These are phyloP conservation scores for Conticribra weissflogii DNA, from an alignment of 108 stramenopile genomes.

Conservation along the genomic window DNA sequence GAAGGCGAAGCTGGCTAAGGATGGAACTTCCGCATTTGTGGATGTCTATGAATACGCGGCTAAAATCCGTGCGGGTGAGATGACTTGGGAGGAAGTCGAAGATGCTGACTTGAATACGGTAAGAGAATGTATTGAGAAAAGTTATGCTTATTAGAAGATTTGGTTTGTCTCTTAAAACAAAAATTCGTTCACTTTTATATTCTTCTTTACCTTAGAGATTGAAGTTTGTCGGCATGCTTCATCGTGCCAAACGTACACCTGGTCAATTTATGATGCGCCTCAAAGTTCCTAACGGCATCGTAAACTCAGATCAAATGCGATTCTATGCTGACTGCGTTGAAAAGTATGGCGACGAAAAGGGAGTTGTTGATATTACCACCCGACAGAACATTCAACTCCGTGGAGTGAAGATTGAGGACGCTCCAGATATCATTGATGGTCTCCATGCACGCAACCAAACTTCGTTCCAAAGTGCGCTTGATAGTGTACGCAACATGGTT, in stretches of 20 bases:
- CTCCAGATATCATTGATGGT: slow-evolving; percentile 85
- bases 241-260: slow-evolving; percentile 91
- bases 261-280: slow-evolving; percentile 96
- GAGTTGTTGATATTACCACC: slow-evolving; percentile 94
- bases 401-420: slow-evolving; percentile 91
- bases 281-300: slow-evolving; percentile 92
- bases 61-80: slow-evolving; percentile 79
- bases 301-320: slow-evolving; percentile 89
- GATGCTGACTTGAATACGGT: slow-evolving; percentile 83
- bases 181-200: too few species aligned
- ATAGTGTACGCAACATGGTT: slow-evolving; percentile 94
- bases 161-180: too few species aligned
- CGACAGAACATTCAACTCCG: slow-evolving; percentile 92
- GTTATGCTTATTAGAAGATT: too few species aligned
- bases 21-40: slow-evolving; percentile 78
- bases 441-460: slow-evolving; percentile 88
- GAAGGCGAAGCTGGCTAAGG: slow-evolving; percentile 82
- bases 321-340: slow-evolving; percentile 85
- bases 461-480: slow-evolving; percentile 86
- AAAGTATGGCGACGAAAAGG: slow-evolving; percentile 81
- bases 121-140: slow-evolving; percentile 24
- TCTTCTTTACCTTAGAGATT: too few species aligned
- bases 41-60: slow-evolving; percentile 89
- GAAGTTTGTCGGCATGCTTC: slow-evolving; percentile 94
- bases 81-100: slow-evolving; percentile 90